Base-by-base conservation (phyloP, 2,329 filamentous ascomycete species). In the Phyllachora maydis region DNA sequence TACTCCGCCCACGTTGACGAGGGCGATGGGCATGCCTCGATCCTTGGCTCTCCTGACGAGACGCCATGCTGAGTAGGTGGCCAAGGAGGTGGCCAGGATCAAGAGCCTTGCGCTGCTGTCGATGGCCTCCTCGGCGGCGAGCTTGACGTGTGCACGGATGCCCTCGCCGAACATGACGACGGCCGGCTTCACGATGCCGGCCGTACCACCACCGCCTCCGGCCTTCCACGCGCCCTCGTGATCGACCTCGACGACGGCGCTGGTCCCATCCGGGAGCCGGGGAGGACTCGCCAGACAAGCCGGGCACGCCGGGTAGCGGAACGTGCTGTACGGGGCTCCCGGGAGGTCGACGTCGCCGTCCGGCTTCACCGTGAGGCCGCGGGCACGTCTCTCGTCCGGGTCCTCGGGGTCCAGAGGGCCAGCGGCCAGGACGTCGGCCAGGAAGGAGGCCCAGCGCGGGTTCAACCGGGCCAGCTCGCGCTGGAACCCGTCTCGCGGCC, bases 131-230 rank as follows among this genome's bases (percentile, higher is more conserved):
- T 95, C 83, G 2, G 83, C 85, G 0, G 68, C 69, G 2, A 52
- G 45, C 44, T 90, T 93, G 17, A 83, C 70, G 2, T 49, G 38
- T 2, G 50, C 46, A 0, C 65, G 55, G 23, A 95, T 91, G 29
- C 68, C 83, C 47, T 95, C 88, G 10, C 88, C 88, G 43, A 95
- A 95, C 81, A 95, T 93, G 36, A 83, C 71, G 3, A 98, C 83
- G 1, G 78, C 78, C 4, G 88, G 88, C 41, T 95, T 95, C 26
- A 98, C 46, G 18, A 95, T 67, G 3, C 85, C 88, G 0, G 69
- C 78, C 3, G 61, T 68, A 34, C 67, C 71, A 0, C 51, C 50
- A 5, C 57, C 36, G 34, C 67, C 71, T 0, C 51, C 50, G 5
- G 57, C 36, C 18, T 56, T 49, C 78, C 74, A 90, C 1, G 82